A percentile compares a stretch with the other conserved stretches of the same genome.
These are phyloP conservation scores for Euryodendron excelsum DNA, from an alignment of 148 eudicot genomes.

Conservation along the genomic window DNA sequence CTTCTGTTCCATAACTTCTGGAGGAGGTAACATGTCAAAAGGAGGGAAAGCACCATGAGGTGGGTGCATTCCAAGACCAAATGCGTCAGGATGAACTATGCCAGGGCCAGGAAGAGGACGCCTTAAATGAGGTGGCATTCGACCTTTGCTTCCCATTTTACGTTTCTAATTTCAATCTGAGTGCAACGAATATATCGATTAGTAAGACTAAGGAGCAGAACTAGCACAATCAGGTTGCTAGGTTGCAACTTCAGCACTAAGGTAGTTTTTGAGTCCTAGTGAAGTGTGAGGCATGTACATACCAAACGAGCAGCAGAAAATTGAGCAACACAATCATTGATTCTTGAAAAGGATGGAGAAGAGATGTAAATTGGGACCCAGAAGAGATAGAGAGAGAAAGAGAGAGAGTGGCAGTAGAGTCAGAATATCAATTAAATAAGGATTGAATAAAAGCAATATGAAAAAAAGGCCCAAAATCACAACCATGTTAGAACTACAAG, in stretches of 20 bases:
- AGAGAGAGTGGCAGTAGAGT: too few relatives aligned
- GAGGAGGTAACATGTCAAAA: constrained; percentile 75
- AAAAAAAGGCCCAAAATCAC: too few relatives aligned
- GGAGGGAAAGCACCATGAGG: constrained; percentile 74
- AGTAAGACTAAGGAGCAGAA: neutral
- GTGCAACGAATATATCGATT: neutral
- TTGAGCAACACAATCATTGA: too few relatives aligned
- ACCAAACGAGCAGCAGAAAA: too few relatives aligned
- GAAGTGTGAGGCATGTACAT: too few relatives aligned
- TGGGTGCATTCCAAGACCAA: constrained; percentile 47
- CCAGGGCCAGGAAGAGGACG: constrained; percentile 71
- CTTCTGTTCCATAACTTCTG: constrained; percentile 88
- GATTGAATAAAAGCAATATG: too few relatives aligned
- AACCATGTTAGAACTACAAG: too few relatives aligned
- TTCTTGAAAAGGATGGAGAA: too few relatives aligned
- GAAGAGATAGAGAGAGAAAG: too few relatives aligned
- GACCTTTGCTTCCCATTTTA: constrained; percentile 87
- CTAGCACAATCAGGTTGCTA: neutral
- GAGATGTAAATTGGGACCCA: too few relatives aligned
- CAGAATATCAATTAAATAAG: too few relatives aligned
- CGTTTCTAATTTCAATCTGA: constrained; percentile 13
- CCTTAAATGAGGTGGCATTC: constrained; percentile 76
- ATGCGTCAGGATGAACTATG: constrained; percentile 53
- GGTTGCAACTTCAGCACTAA: neutral
- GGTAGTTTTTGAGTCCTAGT: too few relatives aligned